Evolutionary conservation across 305 asterid genomes (phyloP), one percentile per base, ranked within the genome.

Genomic region (Petunia hybrid): DNA sequence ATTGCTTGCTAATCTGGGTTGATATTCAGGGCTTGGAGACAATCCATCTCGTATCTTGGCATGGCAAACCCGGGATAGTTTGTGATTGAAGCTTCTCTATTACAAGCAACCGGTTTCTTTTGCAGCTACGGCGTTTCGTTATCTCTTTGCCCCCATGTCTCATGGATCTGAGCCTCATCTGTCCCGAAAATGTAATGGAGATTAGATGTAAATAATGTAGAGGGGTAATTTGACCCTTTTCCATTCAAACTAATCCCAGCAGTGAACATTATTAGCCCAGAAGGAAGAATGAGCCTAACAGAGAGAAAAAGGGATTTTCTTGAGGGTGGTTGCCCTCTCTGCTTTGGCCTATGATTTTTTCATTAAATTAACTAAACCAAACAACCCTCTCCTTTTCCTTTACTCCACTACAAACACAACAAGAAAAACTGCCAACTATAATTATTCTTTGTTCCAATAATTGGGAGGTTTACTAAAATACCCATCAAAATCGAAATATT

Each of bases 11-110:
- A 36, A 38, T 64, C 22, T 64, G 42, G 43, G 57, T 40, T 80
- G 76, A 59, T 48, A 71, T n/a, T 40, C 79, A 5, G 83, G 83
- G 83, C 80, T 75, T 5, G 1, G 87, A 67, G 43, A 57, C 3
- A 70, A 77, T n/a, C 61, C 77, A 77, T 51, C 82, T 77, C 87
- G 87, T 82, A 86, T 87, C 88, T 86, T 89, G 92, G 91, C 86
- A 68, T 8, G 46, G 22, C 1, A 13, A 51, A 53, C 63, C 45
- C 22, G 2, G 43, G 31, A 22, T 22, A 22, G 35, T 46, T 46
- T 46, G 12, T 7, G 55, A 46, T 46, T 46, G 55, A 3, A 2
- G 55, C 55, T 46, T 46, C 55, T 46, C 55, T 46, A 1, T 46
- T 12, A 46, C 55, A 71, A 46, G 35, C 38, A 48, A 31, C 31